Base-by-base conservation (phyloP, 768 basidiomycete genomes). In the Amanita muscaria region DNA sequence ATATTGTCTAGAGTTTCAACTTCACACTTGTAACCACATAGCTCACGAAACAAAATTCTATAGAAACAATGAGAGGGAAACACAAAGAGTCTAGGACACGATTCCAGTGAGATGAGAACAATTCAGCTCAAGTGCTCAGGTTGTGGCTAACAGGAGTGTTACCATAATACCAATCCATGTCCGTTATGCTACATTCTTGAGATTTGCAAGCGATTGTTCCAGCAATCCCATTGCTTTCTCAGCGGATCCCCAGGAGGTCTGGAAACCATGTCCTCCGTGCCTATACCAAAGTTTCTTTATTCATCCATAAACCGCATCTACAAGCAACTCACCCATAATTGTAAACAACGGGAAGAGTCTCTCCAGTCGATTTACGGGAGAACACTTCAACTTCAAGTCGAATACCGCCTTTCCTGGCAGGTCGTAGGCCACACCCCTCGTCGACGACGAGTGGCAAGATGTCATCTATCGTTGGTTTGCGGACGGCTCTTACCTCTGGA, bases 401-500 rank as follows among this genome's bases (percentile, higher is more conserved):
- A 18, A 83, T 67, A 0, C 85, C 84, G n/a, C 78, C 81, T 31
- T 74, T 77, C 44, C 87, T 64, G 1, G 61, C 73, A 1, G 86
- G 87, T 3, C 85, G 67, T 37, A 88, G 60, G 2, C 87, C 87
- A 44, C 68, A 69, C 2, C 76, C 74, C 47, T 73, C 69, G 27
- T 71, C 72, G 4, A 76, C 54, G 25, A 77, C 63, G 25, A 75
- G 64, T 1, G 68, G 59, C 31, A 67, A 58, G 2, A 79, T 50
- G 49, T 79, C 77, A 5, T 74, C 69, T 6, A 77, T 36, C 0
- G 66, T 74, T 4, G 76, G 73, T 31, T 62, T 56, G 15, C 76
- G 68, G 11, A 50, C 49, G 6, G 61, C 66, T 2, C 77, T 68
- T 12, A 76, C 52, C 37, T 77, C 71, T 0, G 76, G 76, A 3